Evolutionary conservation across 2,329 filamentous ascomycete species (phyloP), one percentile per base, ranked within the genome.

Genomic region (Thermoascus crustaceus): DNA sequence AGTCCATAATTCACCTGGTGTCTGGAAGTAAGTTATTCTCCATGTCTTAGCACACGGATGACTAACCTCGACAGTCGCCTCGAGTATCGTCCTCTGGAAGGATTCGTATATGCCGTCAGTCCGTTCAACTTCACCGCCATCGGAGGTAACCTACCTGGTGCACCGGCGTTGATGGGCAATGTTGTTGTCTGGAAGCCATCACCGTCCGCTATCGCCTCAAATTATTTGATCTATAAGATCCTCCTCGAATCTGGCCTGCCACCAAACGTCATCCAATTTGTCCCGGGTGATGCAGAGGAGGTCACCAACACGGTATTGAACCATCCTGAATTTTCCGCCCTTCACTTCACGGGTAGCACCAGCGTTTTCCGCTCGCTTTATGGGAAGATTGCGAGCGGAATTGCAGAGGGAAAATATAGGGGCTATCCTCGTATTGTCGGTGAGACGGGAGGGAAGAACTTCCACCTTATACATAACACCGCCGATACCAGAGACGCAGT

Each of bases 101-200:
- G 88, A 11, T 95, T 95, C 60, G 85, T 95, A 40, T 95, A 94
- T 58, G 87, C 88, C 21, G 78, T 95, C 49, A 86, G 81, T 36
- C 88, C 88, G 14, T 95, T 95, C 73, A 95, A 95, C 71, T 95
- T 95, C 67, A 95, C 88, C 8, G 88, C 88, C 44, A 89, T 95
- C 49, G 87, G 80, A 9, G 88, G 82, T 34, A 94, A 94, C 64
- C 71, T 95, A 25, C 76, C 83, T 9, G 81, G 78, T 18, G 81
- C 82, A 0, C 88, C 89, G 4, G 87, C 87, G 0, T 67, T 95
- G 30, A 79, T 95, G 71, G 89, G 88, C 39, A 96, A 96, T 60
- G 89, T 95, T 1, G 86, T 94, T 3, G 68, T 96, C 23, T 96
- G 88, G 88, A 96, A 96, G 71, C 88, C 88, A 10, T 91, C 85